Percentiles rank a stretch among this genome's conserved stretches.
These are phyloP conservation scores for Leucosporidium yakuticum DNA, from an alignment of 768 basidiomycete species.

Conservation along the genomic window DNA sequence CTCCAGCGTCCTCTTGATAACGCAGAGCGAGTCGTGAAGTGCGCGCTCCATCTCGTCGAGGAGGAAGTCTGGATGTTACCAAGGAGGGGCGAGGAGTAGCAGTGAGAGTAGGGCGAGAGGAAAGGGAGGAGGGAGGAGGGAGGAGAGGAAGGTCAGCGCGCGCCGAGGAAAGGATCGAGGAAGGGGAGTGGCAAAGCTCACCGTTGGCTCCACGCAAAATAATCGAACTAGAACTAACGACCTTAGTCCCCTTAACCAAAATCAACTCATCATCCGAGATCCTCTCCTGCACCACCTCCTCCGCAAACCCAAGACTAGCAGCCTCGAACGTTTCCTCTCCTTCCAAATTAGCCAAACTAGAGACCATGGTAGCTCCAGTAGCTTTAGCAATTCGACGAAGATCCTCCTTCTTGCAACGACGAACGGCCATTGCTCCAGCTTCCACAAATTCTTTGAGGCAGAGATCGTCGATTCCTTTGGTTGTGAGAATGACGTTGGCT, in stretches of 20 bases:
- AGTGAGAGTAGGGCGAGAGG: background rate
- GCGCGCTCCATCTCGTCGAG: conserved; percentile 99
- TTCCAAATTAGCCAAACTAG: conserved; percentile 88
- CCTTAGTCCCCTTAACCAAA: conserved; percentile 93
- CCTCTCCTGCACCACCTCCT: conserved; percentile 93
- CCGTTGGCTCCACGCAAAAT: conserved; percentile 87
- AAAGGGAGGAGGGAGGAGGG: background rate
- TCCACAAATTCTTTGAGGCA: conserved; percentile 98
- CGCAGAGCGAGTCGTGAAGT: conserved; percentile 84
- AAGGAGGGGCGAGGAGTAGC: background rate
- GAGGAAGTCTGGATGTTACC: conserved; percentile 66
- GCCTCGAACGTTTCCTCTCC: conserved; percentile 97
- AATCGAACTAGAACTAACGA: conserved; percentile 86
- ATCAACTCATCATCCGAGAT: conserved; percentile 99
- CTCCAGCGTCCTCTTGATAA: conserved; percentile 95
- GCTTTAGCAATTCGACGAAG: conserved; percentile 93
- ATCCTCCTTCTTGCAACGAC: conserved; percentile 96
- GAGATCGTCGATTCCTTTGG: conserved; percentile 96
- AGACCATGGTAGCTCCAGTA: conserved; percentile 87
- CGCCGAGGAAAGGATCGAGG: background rate
- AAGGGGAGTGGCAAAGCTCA: background rate
- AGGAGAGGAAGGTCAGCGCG: background rate
- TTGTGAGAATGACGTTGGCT: conserved; percentile 93
- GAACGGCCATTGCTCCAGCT: conserved; percentile 96
- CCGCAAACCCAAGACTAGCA: conserved; percentile 79